phyloP scores from a whole-genome alignment of 2,329 filamentous ascomycete species.

The Geosmithia flava region DNA sequence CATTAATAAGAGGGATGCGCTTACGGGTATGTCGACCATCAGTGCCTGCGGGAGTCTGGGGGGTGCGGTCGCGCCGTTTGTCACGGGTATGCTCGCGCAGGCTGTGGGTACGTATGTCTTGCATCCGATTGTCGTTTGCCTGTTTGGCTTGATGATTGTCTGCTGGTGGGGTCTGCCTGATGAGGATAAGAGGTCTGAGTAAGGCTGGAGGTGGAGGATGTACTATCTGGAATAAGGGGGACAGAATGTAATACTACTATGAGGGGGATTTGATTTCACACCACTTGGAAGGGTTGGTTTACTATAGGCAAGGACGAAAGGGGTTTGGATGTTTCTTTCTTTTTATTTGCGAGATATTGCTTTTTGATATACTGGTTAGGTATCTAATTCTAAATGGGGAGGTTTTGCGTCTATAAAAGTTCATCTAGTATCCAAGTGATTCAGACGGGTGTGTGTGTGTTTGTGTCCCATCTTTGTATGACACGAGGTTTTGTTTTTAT shows the following conservation, averaged over 20 bases:
- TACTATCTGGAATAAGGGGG: too few species aligned
- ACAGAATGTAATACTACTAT: too few species aligned
- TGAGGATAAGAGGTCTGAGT: constrained; percentile 44
- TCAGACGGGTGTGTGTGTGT: neutral
- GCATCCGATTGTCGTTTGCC: constrained; percentile 52
- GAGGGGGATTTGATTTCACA: too few species aligned
- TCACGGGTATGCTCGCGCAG: constrained; percentile 52
- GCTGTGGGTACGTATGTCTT: constrained; percentile 50
- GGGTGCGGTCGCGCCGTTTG: constrained; percentile 54
- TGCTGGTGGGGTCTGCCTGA: constrained; percentile 52
- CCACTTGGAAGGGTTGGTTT: too few species aligned
- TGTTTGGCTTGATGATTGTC: constrained; percentile 52
- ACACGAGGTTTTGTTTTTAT: neutral
- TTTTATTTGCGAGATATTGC: too few species aligned
- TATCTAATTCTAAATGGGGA: neutral
- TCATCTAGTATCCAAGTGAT: neutral
- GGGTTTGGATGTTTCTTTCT: too few species aligned
- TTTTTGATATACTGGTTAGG: neutral
- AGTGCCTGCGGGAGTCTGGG: constrained; percentile 58
- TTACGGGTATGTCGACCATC: constrained; percentile 55
- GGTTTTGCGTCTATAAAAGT: neutral
- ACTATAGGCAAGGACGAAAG: too few species aligned
- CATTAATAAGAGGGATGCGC: constrained; percentile 45
- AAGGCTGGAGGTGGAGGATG: too few species aligned
- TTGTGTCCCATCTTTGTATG: constrained; percentile 1